Conservation (phyloP, 768 basidiomycete genomes). For the Suillus americanus region DNA sequence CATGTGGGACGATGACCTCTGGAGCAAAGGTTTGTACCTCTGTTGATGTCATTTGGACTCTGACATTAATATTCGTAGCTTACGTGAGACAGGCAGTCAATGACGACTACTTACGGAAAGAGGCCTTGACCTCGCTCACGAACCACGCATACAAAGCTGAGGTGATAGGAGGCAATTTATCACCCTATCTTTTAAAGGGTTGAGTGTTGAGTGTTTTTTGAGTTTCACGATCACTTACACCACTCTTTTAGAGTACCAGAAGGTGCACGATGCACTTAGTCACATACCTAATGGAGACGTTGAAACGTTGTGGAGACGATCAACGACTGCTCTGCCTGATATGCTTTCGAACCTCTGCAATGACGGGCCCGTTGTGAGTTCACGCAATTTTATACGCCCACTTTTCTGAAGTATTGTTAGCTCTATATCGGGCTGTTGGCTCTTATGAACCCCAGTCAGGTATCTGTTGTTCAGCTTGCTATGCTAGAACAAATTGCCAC, state of each 20-base stretch:
- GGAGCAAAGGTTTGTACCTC: slow-evolving; percentile 19
- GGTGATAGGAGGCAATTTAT: slow-evolving; percentile 21
- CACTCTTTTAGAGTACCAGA: slow-evolving; percentile 20
- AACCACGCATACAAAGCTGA: slow-evolving; percentile 17
- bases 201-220: background rate
- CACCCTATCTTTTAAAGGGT: slow-evolving; percentile 18
- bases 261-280: slow-evolving; percentile 19
- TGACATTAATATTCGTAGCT: slow-evolving; percentile 12
- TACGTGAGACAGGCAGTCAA: slow-evolving; percentile 20
- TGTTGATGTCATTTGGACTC: background rate
- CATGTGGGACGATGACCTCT: slow-evolving; percentile 12
- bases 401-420: slow-evolving; percentile 6
- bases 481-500: slow-evolving; percentile 26
- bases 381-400: background rate
- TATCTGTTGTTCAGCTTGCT: slow-evolving; percentile 32
- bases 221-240: background rate
- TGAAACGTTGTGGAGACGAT: slow-evolving; percentile 14
- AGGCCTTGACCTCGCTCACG: slow-evolving; percentile 14
- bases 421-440: slow-evolving; percentile 31
- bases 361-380: slow-evolving; percentile 19
- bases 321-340: slow-evolving; percentile 4
- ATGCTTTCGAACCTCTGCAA: slow-evolving; percentile 14
- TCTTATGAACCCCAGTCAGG: slow-evolving; percentile 22
- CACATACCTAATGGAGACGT: slow-evolving; percentile 12
- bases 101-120: slow-evolving; percentile 21